These are phyloP conservation scores for Suhomyces ambrosiae DNA, from an alignment of 1,139 yeast species.

Conservation along the genomic window DNA sequence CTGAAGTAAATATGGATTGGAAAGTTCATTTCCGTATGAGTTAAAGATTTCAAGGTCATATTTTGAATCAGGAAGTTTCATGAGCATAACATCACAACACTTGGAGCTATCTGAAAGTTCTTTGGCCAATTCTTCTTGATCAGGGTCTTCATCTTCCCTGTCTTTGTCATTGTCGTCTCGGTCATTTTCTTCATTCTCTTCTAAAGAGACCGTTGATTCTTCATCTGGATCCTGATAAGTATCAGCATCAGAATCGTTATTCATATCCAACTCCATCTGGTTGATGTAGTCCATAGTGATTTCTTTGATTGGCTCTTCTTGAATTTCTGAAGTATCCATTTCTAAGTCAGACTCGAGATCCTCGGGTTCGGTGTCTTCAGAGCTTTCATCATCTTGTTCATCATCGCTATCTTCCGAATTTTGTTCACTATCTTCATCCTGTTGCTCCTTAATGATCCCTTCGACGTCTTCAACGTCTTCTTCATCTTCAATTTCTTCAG, in stretches of 20 bases:
- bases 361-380: conserved; percentile 15
- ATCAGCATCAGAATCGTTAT: conserved; percentile 26
- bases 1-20: conserved; percentile 66
- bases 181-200: conserved; percentile 21
- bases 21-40: conserved; percentile 69
- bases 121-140: conserved; percentile 28
- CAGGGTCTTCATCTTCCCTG: conserved; percentile 10
- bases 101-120: conserved; percentile 39
- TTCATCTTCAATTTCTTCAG: conserved; percentile 27
- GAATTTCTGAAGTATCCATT: conserved; percentile 4
- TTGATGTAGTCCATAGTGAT: conserved; percentile 43
- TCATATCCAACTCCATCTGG: conserved; percentile 33
- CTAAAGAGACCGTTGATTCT: conserved; percentile 27
- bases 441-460: conserved; percentile 8
- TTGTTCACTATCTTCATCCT: conserved; percentile 9
- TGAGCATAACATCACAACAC: conserved; percentile 61
- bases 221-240: conserved; percentile 32
- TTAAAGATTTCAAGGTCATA: conserved; percentile 62
- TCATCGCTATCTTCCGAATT: conserved; percentile 9
- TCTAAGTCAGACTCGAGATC: conserved; percentile 18
- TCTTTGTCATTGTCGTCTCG: conserved; percentile 3
- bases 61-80: conserved; percentile 42
- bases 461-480: conserved; percentile 14
- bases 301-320: conserved; percentile 22
- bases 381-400: conserved; percentile 9